These are phyloP conservation scores for Acer negundo DNA, from an alignment of 345 rosid genomes.

Conservation along the genomic window DNA sequence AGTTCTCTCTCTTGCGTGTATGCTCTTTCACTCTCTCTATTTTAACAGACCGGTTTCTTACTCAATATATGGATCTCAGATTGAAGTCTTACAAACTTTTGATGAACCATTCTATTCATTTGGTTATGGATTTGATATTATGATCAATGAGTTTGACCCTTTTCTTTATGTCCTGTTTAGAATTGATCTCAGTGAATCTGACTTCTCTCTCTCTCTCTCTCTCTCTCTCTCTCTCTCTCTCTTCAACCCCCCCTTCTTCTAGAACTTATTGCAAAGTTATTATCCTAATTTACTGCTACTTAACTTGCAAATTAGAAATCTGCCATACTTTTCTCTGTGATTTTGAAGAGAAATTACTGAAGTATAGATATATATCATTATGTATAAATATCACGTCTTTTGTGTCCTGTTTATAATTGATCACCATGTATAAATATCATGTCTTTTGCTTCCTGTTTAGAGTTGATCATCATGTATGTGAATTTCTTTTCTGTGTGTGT, in stretches of 20 bases:
- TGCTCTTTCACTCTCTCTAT: neutral
- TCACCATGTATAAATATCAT: too few relatives aligned
- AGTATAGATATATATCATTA: neutral
- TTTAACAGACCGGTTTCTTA: neutral
- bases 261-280: neutral
- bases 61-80: neutral
- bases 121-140: neutral
- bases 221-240: neutral
- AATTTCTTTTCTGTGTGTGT: neutral
- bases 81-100: neutral
- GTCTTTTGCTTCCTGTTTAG: too few relatives aligned
- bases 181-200: neutral
- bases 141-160: neutral
- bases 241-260: too few relatives aligned
- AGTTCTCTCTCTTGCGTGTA: neutral
- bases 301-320: conserved; percentile 4
- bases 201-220: neutral
- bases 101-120: neutral
- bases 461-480: too few relatives aligned
- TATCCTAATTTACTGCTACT: neutral
- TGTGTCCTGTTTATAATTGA: neutral
- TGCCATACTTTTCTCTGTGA: neutral
- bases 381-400: too few relatives aligned
- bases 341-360: neutral
- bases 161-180: neutral